A percentile compares a stretch with the other conserved stretches of the same genome.
Evolutionary conservation across 331 rosid genomes (phyloP).

Genomic region (Rosa hybrid): DNA sequence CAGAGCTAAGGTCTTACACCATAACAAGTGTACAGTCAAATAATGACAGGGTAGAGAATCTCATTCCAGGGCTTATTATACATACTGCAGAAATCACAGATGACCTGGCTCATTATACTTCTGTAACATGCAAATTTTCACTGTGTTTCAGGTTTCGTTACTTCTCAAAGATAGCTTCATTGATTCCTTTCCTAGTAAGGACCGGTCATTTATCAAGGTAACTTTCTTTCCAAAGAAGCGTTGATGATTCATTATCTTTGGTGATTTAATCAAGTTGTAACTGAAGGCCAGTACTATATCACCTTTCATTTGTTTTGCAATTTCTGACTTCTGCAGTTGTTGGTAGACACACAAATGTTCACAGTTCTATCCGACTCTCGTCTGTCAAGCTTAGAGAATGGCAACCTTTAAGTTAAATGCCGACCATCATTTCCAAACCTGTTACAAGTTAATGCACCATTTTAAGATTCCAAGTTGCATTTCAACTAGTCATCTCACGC

Average conservation of each 20-base stretch:
- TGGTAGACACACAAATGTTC: slow-evolving; percentile 89
- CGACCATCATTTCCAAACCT: slow-evolving; percentile 9
- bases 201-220: slow-evolving; percentile 86
- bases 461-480: slow-evolving; percentile 29
- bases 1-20: slow-evolving; percentile 68
- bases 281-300: background rate
- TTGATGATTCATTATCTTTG: background rate
- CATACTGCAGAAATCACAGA: slow-evolving; percentile 11
- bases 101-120: slow-evolving; percentile 23
- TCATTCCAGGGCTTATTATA: slow-evolving; percentile 5
- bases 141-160: slow-evolving; percentile 68
- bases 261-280: background rate
- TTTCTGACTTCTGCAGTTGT: slow-evolving; percentile 50
- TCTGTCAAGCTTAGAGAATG: slow-evolving; percentile 76
- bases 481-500: slow-evolving; percentile 21
- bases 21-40: slow-evolving; percentile 89
- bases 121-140: slow-evolving; percentile 10
- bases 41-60: slow-evolving; percentile 71
- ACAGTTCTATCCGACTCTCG: slow-evolving; percentile 73
- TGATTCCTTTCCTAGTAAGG: slow-evolving; percentile 80
- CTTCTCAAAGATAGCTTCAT: slow-evolving; percentile 92
- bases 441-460: slow-evolving; percentile 19
- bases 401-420: slow-evolving; percentile 23
- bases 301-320: slow-evolving; percentile 4
- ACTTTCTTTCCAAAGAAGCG: slow-evolving; percentile 9